These are phyloP conservation scores for Lecanosticta acicola DNA, from an alignment of 2,329 filamentous ascomycete species.

Conservation along the genomic window DNA sequence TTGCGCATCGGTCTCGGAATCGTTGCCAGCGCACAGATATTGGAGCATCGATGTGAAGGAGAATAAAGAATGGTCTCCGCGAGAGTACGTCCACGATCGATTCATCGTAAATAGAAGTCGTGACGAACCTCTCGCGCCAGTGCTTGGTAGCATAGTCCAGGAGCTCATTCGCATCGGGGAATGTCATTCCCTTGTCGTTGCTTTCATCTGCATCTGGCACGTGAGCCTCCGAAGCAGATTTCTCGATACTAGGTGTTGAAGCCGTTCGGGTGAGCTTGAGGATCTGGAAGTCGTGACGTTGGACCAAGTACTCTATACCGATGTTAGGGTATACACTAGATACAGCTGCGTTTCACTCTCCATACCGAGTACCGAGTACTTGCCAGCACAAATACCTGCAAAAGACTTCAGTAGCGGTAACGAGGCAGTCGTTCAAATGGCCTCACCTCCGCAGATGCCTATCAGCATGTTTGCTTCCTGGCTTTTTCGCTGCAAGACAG, in stretches of 20 bases:
- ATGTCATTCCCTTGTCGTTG: constrained; percentile 33
- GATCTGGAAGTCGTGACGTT: constrained; percentile 74
- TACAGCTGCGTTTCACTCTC: neutral
- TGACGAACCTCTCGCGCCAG: constrained; percentile 83
- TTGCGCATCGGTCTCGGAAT: constrained; percentile 56
- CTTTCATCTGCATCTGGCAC: constrained; percentile 23
- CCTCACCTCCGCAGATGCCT: constrained; percentile 66
- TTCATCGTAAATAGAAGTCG: constrained; percentile 73
- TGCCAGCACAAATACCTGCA: constrained; percentile 85
- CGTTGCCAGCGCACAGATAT: constrained; percentile 77
- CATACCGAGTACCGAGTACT: constrained; percentile 67
- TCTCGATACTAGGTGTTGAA: constrained; percentile 38
- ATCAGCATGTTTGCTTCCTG: constrained; percentile 40
- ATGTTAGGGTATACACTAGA: neutral
- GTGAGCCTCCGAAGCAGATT: constrained; percentile 36
- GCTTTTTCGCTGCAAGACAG: too few species aligned
- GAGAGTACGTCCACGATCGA: constrained; percentile 66
- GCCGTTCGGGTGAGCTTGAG: constrained; percentile 53
- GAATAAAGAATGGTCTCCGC: constrained; percentile 83
- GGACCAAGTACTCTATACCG: constrained; percentile 75
- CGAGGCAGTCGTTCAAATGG: too few species aligned
- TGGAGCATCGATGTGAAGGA: constrained; percentile 87
- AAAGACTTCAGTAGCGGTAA: neutral
- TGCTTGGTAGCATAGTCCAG: constrained; percentile 78
- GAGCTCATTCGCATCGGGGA: constrained; percentile 60